Percentiles rank a stretch among this genome's conserved stretches.
Conservation (phyloP, 75 land plant species). For the Cunninghamia lanceolata region DNA sequence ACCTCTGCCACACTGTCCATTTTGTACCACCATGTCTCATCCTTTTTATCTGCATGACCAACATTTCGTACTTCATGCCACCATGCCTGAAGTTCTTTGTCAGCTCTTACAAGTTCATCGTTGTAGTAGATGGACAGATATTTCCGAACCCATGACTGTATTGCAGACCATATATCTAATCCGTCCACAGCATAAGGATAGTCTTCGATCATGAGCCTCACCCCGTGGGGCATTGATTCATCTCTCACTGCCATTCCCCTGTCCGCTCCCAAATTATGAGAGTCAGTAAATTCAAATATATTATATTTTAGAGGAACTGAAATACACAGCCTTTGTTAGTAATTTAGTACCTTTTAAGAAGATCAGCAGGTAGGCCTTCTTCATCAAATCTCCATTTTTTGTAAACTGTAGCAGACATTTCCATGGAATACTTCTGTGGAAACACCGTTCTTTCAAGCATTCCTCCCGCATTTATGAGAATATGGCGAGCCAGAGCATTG, state of each 20-base stretch:
- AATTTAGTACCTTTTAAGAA: slow-evolving; percentile 37
- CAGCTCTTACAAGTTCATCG: slow-evolving; percentile 11
- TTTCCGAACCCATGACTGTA: slow-evolving; percentile 27
- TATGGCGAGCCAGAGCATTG: slow-evolving; percentile 66
- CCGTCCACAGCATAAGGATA: slow-evolving; percentile 50
- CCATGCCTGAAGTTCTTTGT: slow-evolving; percentile 32
- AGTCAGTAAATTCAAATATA: not conserved
- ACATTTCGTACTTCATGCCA: slow-evolving; percentile 28
- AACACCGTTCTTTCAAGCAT: slow-evolving; percentile 72
- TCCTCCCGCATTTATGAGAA: slow-evolving; percentile 77
- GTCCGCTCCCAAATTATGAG: slow-evolving; percentile 18
- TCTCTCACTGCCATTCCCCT: slow-evolving; percentile 69
- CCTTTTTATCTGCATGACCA: slow-evolving; percentile 39
- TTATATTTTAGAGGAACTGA: not conserved
- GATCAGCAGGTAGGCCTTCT: slow-evolving; percentile 70
- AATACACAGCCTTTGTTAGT: not conserved
- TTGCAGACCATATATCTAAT: slow-evolving; percentile 30
- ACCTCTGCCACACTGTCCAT: slow-evolving; percentile 30
- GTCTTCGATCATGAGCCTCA: slow-evolving; percentile 28
- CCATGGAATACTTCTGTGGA: slow-evolving; percentile 59
- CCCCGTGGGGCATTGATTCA: slow-evolving; percentile 9
- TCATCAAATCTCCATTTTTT: slow-evolving; percentile 66
- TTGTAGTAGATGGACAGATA: slow-evolving; percentile 24
- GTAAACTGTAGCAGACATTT: slow-evolving; percentile 67
- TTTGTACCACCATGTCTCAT: slow-evolving; percentile 24